A percentile compares a stretch with the other conserved stretches of the same genome.
Evolutionary conservation across 179 eudicot genomes (phyloP).

Genomic region (Sideroxylon spinosum): DNA sequence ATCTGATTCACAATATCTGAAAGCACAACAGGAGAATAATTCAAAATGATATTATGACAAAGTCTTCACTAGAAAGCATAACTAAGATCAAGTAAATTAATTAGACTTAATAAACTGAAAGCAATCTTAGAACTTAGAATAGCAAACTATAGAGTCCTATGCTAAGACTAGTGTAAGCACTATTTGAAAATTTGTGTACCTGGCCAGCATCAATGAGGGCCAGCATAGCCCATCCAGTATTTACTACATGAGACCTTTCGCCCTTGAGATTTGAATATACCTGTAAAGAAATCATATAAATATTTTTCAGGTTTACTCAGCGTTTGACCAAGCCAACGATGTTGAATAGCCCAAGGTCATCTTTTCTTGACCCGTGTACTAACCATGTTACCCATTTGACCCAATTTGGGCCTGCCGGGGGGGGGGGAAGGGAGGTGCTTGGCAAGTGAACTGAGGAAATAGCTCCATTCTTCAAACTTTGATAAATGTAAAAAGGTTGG

Average conservation of each 20-base stretch:
- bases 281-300: constrained; percentile 34
- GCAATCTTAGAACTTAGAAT: not conserved
- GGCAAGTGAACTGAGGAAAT: too few species aligned
- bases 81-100: not conserved
- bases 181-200: constrained; percentile 34
- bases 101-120: not conserved
- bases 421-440: too few species aligned
- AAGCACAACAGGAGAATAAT: not conserved
- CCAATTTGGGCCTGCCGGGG: too few species aligned
- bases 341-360: too few species aligned
- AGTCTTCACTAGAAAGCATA: not conserved
- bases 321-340: too few species aligned
- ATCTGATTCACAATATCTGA: too few species aligned
- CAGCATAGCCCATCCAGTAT: constrained; percentile 89
- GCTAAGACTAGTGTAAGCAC: not conserved
- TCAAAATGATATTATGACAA: not conserved
- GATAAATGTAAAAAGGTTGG: too few species aligned
- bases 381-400: too few species aligned
- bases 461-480: too few species aligned
- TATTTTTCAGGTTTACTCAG: too few species aligned
- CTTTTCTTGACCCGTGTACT: too few species aligned
- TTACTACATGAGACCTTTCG: constrained; percentile 65
- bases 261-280: constrained; percentile 79
- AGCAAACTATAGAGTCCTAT: not conserved
- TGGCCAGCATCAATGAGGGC: constrained; percentile 80